Base-by-base conservation (phyloP, 2,329 filamentous ascomycete species). In the Hymenoscyphus scutula region DNA sequence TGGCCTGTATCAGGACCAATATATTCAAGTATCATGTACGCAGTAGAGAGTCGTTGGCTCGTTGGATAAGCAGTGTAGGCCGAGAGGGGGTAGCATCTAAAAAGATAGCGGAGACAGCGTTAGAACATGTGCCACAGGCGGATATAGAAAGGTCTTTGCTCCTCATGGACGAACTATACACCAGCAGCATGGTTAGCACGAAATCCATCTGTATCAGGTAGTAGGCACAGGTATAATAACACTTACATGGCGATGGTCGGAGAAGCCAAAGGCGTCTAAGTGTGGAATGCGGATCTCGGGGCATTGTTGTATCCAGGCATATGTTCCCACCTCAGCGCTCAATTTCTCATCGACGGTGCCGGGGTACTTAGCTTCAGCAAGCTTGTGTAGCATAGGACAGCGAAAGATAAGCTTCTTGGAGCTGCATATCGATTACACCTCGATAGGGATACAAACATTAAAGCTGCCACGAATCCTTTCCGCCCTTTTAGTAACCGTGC, bases 341-440 rank as follows among this genome's bases (percentile, higher is more conserved):
- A 76, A 56, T 64, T 76, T 76, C 60, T 75, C 73, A 53, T 76
- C 71, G 17, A 75, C 62, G 1, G 68, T 75, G 48, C 74, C 73
- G 62, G 68, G 65, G 53, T 69, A 67, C 41, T 53, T 68, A 54
- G 51, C 63, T 69, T 70, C 64, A 27, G 65, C 67, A 64, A 69
- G 67, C 67, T 68, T 67, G 62, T 70, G 67, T 67, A 65, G 67
- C 64, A 69, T 67, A 65, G 68, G 66, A 65, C 68, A 69, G 32
- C 67, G 67, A 65, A 70, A 68, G 51, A 70, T 70, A n/a, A 76
- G 54, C 48, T 69, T 73, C 59, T 65, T 57, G 19, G 55, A 11
- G 60, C 38, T 62, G 61, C 56, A n/a, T 53, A 64, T 60, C 25
- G 68, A 72, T 37, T 59, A 58, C 62, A 74, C 69, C 57, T 72